These are phyloP conservation scores for Psilocybe azurescens DNA, from an alignment of 768 basidiomycete genomes.

Conservation along the genomic window DNA sequence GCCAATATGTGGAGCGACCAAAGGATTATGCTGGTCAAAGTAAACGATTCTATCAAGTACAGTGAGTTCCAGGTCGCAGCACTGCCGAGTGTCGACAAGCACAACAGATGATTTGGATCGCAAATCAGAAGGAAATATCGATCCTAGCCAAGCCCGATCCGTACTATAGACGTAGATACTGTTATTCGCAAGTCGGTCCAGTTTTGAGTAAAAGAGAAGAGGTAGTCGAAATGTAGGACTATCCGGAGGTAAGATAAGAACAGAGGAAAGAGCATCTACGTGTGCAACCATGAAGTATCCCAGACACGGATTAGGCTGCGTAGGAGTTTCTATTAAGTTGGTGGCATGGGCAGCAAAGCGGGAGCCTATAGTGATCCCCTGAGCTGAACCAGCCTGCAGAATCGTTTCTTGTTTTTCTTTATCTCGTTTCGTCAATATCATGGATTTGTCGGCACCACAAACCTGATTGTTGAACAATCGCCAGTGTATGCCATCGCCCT, in stretches of 20 bases:
- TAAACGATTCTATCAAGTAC: neutral
- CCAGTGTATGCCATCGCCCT: slow-evolving; percentile 36
- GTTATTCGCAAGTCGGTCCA: slow-evolving; percentile 19
- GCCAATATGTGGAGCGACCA: neutral
- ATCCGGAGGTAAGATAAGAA: slow-evolving; percentile 11
- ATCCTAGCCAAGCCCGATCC: slow-evolving; percentile 31
- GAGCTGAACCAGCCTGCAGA: slow-evolving; percentile 36
- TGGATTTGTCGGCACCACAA: slow-evolving; percentile 31
- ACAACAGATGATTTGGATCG: neutral
- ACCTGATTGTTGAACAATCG: slow-evolving; percentile 36
- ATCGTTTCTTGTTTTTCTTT: slow-evolving; percentile 14
- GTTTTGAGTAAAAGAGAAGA: slow-evolving; percentile 30
- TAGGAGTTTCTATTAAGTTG: slow-evolving; percentile 25
- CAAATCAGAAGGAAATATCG: slow-evolving; percentile 22
- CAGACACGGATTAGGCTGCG: slow-evolving; percentile 26
- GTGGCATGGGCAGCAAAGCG: slow-evolving; percentile 28
- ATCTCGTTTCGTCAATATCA: slow-evolving; percentile 28
- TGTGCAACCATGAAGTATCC: slow-evolving; percentile 26
- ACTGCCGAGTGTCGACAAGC: neutral
- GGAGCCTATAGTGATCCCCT: slow-evolving; percentile 36
- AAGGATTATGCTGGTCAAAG: neutral
- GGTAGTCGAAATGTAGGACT: slow-evolving; percentile 16
- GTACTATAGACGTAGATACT: slow-evolving; percentile 30
- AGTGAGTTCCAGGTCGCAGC: neutral
- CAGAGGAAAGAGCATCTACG: slow-evolving; percentile 28